Evolutionary conservation across 169 alveolate genomes (phyloP).

Genomic region (Eimeria falciformis): DNA sequence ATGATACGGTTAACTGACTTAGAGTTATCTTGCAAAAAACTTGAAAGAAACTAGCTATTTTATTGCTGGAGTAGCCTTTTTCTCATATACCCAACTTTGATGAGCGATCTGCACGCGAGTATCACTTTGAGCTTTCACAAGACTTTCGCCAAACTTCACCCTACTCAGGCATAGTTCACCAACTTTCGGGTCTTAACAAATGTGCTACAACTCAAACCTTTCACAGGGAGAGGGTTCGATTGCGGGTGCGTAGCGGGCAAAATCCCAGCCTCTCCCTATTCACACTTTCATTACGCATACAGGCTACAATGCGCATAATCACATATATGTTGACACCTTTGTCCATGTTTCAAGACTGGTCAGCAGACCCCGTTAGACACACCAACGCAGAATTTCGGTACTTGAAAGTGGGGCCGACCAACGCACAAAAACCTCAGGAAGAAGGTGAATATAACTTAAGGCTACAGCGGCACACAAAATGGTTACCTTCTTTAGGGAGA

Average conservation of each 20-base stretch:
- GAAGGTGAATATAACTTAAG: not conserved
- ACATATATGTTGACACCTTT: conserved; percentile 79
- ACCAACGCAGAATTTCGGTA: not conserved
- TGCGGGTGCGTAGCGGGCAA: too few relatives aligned
- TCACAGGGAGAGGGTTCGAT: too few relatives aligned
- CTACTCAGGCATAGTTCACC: conserved; percentile 95
- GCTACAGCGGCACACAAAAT: not conserved
- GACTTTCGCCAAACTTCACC: conserved; percentile 94
- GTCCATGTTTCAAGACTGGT: not conserved
- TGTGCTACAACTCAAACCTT: conserved; percentile 91
- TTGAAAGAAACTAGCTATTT: too few relatives aligned
- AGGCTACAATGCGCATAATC: too few relatives aligned
- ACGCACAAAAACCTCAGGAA: not conserved
- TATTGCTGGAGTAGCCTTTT: conserved; percentile 94
- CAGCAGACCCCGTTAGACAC: not conserved
- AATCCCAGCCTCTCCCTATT: too few relatives aligned
- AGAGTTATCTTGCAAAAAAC: too few relatives aligned
- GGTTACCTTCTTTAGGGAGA: too few relatives aligned
- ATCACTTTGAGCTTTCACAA: conserved; percentile 94
- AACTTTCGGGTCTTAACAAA: conserved; percentile 95
- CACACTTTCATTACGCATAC: too few relatives aligned
- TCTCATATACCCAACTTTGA: conserved; percentile 94
- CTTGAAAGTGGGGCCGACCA: not conserved
- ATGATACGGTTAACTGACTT: too few relatives aligned
- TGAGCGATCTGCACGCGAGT: conserved; percentile 95